Base-by-base conservation (phyloP, 371 early-diverging fungal genomes). In the Mortierella sp. region DNA sequence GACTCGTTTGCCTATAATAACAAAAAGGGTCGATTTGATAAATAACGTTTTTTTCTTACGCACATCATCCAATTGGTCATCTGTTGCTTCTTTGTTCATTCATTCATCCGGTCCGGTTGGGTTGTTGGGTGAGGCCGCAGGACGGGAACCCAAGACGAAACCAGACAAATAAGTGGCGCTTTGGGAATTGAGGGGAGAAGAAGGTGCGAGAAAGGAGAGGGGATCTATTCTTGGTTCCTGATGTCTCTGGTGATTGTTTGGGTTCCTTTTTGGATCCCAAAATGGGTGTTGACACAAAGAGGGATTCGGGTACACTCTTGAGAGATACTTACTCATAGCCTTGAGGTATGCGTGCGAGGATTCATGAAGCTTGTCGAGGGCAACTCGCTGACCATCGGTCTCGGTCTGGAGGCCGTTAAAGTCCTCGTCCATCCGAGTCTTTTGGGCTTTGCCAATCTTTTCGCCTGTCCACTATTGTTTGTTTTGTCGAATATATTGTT, bases 1-100 rank as follows among this genome's bases (percentile, higher is more conserved):
- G 0, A 88, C 80, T 72, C 89, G 89, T 68, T 94, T 94, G 38
- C 88, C 88, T 73, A 91, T 26, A 28, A 48, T 13, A n/a, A 24
- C 28, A 10, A 31, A 88, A 77, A 72, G 38, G 28, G 55, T 38
- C 3, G 42, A 3, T 73, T 31, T 16, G 60, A 26, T 60, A 11
- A 60, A 31, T 28, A 31, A 3, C 31, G 11, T 16, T 31, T 60
- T 16, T 31, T 28, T n/a, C n/a, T n/a, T n/a, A n/a, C n/a, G 13
- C 5, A 58, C 3, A 26, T 24, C 16, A 52, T 16, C 16, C 31
- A 57, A 26, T 57, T 57, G 58, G 58, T 57, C 26, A 24, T 8
- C 42, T 24, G 14, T 11, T 58, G 14, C 9, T 28, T 31, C 31
- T 26, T 16, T 31, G 60, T 60, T 58, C 19, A 28, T 13, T 31